Conservation (phyloP, 129 eudicot genomes). For the Helichrysum umbraculigerum region DNA sequence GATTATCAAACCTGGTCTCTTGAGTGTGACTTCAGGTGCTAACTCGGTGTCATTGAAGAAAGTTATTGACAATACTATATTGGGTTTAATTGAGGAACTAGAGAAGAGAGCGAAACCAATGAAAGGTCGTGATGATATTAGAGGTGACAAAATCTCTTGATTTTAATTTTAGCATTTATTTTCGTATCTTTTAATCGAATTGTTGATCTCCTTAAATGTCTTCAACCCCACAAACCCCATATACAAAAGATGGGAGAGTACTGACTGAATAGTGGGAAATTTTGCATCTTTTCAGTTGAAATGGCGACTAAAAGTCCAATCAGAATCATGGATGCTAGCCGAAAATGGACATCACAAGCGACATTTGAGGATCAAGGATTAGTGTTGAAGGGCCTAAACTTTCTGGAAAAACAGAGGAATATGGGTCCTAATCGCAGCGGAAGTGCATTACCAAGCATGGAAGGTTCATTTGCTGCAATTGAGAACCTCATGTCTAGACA, state of each 20-base stretch:
- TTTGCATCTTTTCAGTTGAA: constrained; percentile 23
- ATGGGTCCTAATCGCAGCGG: constrained; percentile 61
- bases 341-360: constrained; percentile 51
- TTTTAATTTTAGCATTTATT: no score
- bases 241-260: constrained; percentile 15
- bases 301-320: constrained; percentile 88
- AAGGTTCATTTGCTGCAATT: constrained; percentile 74
- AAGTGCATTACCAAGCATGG: constrained; percentile 89
- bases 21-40: no score
- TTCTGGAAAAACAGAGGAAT: constrained; percentile 49
- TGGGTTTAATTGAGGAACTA: no score
- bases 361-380: constrained; percentile 59
- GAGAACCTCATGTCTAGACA: constrained; percentile 50
- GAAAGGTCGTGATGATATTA: no score
- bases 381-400: constrained; percentile 47
- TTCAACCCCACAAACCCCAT: no score
- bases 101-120: no score
- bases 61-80: no score
- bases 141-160: no score
- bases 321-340: constrained; percentile 51
- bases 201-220: no score
- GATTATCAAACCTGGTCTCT: no score
- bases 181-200: no score
- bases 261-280: constrained; percentile 9
- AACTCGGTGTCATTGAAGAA: no score